Percentiles rank a stretch among this genome's conserved stretches.
These are phyloP conservation scores for Rhizopogon rudus DNA, from an alignment of 768 basidiomycete species.

Conservation along the genomic window DNA sequence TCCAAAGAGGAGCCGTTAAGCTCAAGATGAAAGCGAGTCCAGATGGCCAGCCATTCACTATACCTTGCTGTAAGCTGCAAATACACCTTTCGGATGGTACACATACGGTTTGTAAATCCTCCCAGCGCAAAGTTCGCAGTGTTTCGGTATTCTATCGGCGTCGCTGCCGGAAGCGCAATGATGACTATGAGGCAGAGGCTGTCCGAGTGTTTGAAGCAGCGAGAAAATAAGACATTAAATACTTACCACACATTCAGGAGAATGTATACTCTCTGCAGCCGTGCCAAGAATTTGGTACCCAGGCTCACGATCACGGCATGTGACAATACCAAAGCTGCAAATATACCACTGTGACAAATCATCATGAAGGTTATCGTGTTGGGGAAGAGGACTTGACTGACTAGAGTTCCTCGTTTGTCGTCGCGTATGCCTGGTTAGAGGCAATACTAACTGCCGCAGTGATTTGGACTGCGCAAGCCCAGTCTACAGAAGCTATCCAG, in stretches of 20 bases:
- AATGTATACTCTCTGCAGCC: slow-evolving; percentile 52
- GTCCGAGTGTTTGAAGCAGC: not conserved
- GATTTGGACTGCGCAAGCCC: slow-evolving; percentile 55
- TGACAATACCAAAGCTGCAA: slow-evolving; percentile 49
- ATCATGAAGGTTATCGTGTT: slow-evolving; percentile 5
- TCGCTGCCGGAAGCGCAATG: slow-evolving; percentile 35
- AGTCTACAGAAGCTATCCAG: slow-evolving; percentile 47
- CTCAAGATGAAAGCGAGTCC: slow-evolving; percentile 42
- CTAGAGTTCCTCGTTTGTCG: slow-evolving; percentile 43
- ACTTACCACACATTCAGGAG: slow-evolving; percentile 34
- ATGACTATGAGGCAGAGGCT: slow-evolving; percentile 24
- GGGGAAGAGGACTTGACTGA: slow-evolving; percentile 17
- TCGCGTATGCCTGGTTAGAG: slow-evolving; percentile 32
- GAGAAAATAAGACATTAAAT: not conserved
- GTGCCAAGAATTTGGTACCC: slow-evolving; percentile 56
- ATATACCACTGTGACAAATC: slow-evolving; percentile 54
- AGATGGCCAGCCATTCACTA: slow-evolving; percentile 36
- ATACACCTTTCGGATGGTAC: slow-evolving; percentile 5
- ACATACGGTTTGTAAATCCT: slow-evolving; percentile 29
- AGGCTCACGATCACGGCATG: slow-evolving; percentile 64
- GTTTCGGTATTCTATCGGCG: slow-evolving; percentile 33
- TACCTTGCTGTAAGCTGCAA: not conserved
- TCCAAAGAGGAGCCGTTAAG: slow-evolving; percentile 32
- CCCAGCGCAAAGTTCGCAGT: slow-evolving; percentile 34
- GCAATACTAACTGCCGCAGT: slow-evolving; percentile 44